Evolutionary conservation across 345 rosid species (phyloP), one percentile per base, ranked within the genome.

Genomic region (Hibiscus trionum): DNA sequence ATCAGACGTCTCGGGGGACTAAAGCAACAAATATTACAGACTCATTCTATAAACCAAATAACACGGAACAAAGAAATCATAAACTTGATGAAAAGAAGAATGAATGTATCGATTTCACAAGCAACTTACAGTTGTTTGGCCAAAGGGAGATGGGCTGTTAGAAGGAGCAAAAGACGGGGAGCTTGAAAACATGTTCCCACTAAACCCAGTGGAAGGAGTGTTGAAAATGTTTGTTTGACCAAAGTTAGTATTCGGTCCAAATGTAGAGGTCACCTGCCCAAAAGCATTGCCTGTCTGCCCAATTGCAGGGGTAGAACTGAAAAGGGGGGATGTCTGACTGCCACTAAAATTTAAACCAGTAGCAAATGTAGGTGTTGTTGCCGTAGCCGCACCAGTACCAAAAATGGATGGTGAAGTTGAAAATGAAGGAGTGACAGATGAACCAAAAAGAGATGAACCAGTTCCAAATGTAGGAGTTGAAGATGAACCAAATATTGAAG

Each of bases 231-330:
- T 87, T 70, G 81, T 24, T 75, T 82, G 90, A 71, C 84, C 88
- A 73, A 90, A 86, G 42, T 90, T 78, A 69, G 78, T 72, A 71
- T 68, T 79, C 77, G 75, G 89, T 73, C 90, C 90, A 11, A 88
- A 85, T 27, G 84, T 12, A 56, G 93, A 44, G 71, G 85, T 69
- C 57, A 67, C 67, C 70, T 81, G 94, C 60, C 91, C 91, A 77
- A 90, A 88, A 49, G 75, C 80, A 80, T 90, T 81, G 39, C 85
- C 83, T 62, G 96, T 75, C 86, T 86, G 97, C 47, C 84, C 88
- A 69, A 77, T 61, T 37, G 85, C 65, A 33, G 89, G 79, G 19
- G 79, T 33, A 26, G 97, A 75, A 69, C 73, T 79, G 76, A 87
- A 95, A 74, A 87, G 77, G 8, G 87, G 80, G 73, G 96, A 71